Conservation (phyloP, 345 rosid species). For the Atalantia buxifolia region DNA sequence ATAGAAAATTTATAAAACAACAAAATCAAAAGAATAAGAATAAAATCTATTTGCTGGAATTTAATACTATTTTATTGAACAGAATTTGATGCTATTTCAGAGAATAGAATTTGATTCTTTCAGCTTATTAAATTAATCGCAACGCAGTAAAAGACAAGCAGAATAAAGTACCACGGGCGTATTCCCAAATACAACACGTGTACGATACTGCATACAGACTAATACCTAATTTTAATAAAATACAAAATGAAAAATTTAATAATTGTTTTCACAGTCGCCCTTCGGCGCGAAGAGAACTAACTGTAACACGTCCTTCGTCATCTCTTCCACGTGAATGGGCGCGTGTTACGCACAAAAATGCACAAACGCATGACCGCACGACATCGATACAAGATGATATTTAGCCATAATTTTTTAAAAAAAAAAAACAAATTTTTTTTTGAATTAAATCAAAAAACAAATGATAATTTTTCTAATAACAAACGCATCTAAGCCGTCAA, state of each 20-base stretch:
- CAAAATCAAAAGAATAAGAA: not conserved
- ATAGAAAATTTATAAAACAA: not conserved
- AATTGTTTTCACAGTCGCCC: not conserved
- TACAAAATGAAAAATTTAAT: too few species aligned
- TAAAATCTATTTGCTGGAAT: not conserved
- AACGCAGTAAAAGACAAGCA: not conserved
- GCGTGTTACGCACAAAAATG: not conserved
- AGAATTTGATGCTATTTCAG: not conserved
- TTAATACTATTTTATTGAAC: not conserved
- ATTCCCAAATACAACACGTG: not conserved
- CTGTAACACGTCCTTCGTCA: not conserved
- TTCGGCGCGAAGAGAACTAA: not conserved
- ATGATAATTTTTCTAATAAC: not conserved
- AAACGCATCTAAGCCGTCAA: not conserved
- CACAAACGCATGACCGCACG: not conserved
- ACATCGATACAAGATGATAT: not conserved
- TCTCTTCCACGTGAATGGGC: not conserved
- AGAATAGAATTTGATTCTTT: not conserved
- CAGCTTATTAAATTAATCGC: not conserved
- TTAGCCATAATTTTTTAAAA: too few species aligned
- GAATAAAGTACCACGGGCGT: constrained; percentile 7
- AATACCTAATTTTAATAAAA: not conserved
- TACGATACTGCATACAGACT: not conserved
- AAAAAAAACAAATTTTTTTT: not conserved
- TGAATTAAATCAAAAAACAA: not conserved